Evolutionary conservation across 2,329 filamentous ascomycete species (phyloP).

Genomic region (Bretziella fagacearum): DNA sequence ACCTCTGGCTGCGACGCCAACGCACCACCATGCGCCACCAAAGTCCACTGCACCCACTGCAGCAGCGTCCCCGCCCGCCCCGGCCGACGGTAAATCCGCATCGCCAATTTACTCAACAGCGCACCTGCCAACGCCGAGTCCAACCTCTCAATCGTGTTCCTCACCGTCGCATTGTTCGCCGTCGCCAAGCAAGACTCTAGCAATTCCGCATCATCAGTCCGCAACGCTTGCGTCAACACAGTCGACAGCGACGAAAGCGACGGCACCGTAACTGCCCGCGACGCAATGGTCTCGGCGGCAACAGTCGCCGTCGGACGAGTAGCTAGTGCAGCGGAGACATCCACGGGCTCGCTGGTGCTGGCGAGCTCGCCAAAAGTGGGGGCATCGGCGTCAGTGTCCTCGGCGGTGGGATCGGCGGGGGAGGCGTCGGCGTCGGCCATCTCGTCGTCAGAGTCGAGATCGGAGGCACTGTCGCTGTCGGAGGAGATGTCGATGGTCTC

Average conservation of each 20-base stretch:
- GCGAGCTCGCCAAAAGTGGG: conserved; percentile 81
- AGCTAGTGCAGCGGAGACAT: conserved; percentile 47
- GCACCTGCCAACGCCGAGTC: conserved; percentile 67
- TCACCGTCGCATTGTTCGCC: conserved; percentile 58
- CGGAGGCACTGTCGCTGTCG: conserved; percentile 32
- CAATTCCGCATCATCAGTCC: conserved; percentile 75
- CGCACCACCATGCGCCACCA: conserved; percentile 81
- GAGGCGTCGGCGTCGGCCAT: conserved; percentile 18
- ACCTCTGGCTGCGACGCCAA: conserved; percentile 75
- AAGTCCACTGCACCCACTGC: conserved; percentile 90
- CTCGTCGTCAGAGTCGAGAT: conserved; percentile 29
- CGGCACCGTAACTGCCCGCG: conserved; percentile 36
- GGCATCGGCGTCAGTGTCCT: conserved; percentile 24
- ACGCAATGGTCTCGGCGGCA: conserved; percentile 24
- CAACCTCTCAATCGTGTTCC: conserved; percentile 76
- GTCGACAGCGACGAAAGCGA: conserved; percentile 71
- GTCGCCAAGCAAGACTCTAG: conserved; percentile 85
- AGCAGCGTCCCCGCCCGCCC: conserved; percentile 81
- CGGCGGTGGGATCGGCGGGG: conserved; percentile 17
- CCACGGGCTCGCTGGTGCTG: conserved; percentile 55
- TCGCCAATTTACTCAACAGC: conserved; percentile 69
- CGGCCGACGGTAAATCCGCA: conserved; percentile 70
- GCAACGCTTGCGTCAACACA: conserved; percentile 82
- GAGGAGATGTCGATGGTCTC: conserved; percentile 42
- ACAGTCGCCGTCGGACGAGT: conserved; percentile 17